phyloP scores from a whole-genome alignment of 352 stramenopile species.

The Pythium chondricola region DNA sequence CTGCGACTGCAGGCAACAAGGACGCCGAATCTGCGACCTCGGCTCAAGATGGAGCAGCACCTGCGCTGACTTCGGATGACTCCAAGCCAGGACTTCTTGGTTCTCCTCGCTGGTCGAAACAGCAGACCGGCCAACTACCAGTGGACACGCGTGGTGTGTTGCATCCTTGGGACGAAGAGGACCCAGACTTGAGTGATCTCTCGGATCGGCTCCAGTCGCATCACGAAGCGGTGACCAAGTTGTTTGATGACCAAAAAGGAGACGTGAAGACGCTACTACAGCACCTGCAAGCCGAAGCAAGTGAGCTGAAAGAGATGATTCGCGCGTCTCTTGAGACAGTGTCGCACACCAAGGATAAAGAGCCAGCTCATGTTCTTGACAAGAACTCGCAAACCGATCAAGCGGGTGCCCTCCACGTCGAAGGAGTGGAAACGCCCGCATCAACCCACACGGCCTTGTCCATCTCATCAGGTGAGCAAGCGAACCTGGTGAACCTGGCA shows the following conservation, averaged over 20 bases:
- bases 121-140: slow-evolving; percentile 28
- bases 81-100: background rate
- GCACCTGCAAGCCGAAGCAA: slow-evolving; percentile 56
- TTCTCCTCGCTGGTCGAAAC: slow-evolving; percentile 11
- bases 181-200: slow-evolving; percentile 65
- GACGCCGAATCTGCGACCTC: background rate
- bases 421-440: background rate
- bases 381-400: too few species aligned
- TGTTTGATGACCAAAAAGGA: slow-evolving; percentile 65
- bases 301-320: slow-evolving; percentile 65
- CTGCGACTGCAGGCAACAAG: slow-evolving; percentile 36
- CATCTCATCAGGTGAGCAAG: too few species aligned
- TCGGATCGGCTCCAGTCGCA: slow-evolving; percentile 72
- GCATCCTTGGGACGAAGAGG: slow-evolving; percentile 65
- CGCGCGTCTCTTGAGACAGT: slow-evolving; percentile 40
- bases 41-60: slow-evolving; percentile 2
- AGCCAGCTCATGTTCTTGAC: background rate
- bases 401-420: too few species aligned
- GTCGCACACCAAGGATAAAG: background rate
- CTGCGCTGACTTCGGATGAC: slow-evolving; percentile 19
- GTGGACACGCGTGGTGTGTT: too few species aligned
- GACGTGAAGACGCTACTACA: slow-evolving; percentile 56
- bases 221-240: slow-evolving; percentile 69
- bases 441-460: background rate
- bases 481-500: too few species aligned